Percentiles rank a stretch among this genome's conserved stretches.
Conservation (phyloP, 176 grass and related monocot genomes). For the Tillandsia leiboldiana region DNA sequence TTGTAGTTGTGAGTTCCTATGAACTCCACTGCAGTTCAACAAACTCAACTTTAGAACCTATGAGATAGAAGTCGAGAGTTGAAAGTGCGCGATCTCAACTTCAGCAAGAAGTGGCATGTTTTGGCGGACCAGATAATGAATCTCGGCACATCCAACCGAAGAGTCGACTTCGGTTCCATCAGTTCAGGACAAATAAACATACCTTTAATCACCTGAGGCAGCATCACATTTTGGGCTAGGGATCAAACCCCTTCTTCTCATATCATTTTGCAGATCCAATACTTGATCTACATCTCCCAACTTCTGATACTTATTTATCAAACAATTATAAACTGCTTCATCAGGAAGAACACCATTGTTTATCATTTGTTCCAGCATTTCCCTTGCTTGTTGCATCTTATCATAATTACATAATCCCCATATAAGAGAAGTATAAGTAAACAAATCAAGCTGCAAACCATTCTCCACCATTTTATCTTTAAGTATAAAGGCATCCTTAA, state of each 20-base stretch:
- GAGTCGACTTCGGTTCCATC: too few relatives aligned
- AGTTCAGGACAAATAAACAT: neutral
- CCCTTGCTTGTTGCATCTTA: conserved; percentile 76
- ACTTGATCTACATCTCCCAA: conserved; percentile 58
- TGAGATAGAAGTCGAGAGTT: too few relatives aligned
- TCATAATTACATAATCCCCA: conserved; percentile 72
- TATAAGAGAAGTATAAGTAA: conserved; percentile 76
- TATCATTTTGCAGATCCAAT: conserved; percentile 56
- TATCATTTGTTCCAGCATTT: conserved; percentile 63
- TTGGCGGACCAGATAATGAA: too few relatives aligned
- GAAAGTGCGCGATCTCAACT: too few relatives aligned
- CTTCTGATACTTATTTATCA: conserved; percentile 71
- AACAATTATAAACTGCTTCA: conserved; percentile 56
- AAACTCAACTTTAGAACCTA: too few relatives aligned
- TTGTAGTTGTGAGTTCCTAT: too few relatives aligned
- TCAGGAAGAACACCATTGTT: conserved; percentile 68
- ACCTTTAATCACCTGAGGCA: conserved; percentile 22
- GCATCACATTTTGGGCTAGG: conserved; percentile 30
- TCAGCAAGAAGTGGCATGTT: too few relatives aligned
- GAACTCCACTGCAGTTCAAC: too few relatives aligned
- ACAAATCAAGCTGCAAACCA: conserved; percentile 74
- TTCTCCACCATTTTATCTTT: conserved; percentile 70
- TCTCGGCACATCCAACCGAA: too few relatives aligned
- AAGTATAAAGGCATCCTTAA: conserved; percentile 55
- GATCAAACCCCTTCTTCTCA: conserved; percentile 34